Evolutionary conservation across 306 rosid genomes (phyloP), one percentile per base, ranked within the genome.

Genomic region (Glycine latifolia): DNA sequence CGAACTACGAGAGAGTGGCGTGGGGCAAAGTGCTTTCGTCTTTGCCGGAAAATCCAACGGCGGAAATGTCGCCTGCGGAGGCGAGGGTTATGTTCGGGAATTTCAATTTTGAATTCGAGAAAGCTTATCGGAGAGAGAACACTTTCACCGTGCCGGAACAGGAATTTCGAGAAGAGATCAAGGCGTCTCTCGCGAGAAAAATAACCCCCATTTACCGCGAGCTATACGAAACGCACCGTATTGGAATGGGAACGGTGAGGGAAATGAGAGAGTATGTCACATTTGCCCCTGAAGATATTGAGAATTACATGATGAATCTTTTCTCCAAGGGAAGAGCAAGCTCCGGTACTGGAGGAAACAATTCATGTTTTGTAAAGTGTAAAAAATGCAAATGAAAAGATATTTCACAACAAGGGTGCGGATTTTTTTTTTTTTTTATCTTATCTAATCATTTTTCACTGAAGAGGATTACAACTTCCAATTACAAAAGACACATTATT

Each of bases 281-380:
- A 20, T 71, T 48, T 71, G 49, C 76, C 76, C 76, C 76, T 10
- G 4, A 71, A 48, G 76, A 71, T 71, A 13, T 71, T 26, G 76
- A 71, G 46, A 71, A 49, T 49, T 71, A 71, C 60, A 13, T 49
- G 16, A 6, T 49, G 12, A 71, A 71, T 26, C 76, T 71, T n/a
- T 71, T 71, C 16, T 17, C n/a, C 0, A 3, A 8, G 20, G 44
- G 17, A 49, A 49, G 76, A 20, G 44, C 59, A 71, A 71, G 60
- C 7, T 71, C 72, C 13, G 37, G 1, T 16, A 26, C 1, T 26
- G 31, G 31, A 26, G 26, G n/a, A 3, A 20, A 71, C 76, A 49
- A 13, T 71, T 71, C 46, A 2, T 12, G 12, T 20, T 71, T 26
- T 49, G 44, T 71, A 26, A 71, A 43, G 4, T 7, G 26, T 68